Evolutionary conservation across 495 filamentous ascomycete genomes (phyloP).

Genomic region (Aspergillus leporis): DNA sequence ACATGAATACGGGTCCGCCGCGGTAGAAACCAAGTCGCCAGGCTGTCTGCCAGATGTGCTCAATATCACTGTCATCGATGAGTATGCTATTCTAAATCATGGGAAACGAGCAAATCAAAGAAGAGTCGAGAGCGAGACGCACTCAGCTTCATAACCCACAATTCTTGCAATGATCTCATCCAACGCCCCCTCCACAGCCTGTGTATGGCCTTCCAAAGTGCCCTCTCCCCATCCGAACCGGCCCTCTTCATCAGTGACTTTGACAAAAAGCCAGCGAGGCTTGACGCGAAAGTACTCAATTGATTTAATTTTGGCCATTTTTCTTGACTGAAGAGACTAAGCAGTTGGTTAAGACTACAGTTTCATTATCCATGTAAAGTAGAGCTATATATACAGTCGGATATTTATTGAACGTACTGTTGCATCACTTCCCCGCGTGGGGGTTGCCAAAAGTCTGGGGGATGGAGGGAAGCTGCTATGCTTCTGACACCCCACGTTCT

Average conservation of each 20-base stretch:
- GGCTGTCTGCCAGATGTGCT: slow-evolving; percentile 76
- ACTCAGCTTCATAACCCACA: slow-evolving; percentile 78
- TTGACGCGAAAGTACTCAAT: slow-evolving; percentile 80
- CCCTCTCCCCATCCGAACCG: slow-evolving; percentile 79
- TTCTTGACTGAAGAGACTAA: background rate
- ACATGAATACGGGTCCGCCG: slow-evolving; percentile 84
- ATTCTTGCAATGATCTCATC: slow-evolving; percentile 66
- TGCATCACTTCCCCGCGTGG: slow-evolving; percentile 13
- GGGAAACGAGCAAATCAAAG: background rate
- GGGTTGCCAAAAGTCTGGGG: background rate
- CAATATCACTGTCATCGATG: slow-evolving; percentile 62
- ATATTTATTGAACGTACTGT: background rate
- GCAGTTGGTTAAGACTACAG: background rate
- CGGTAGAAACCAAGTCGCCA: slow-evolving; percentile 78
- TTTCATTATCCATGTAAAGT: background rate
- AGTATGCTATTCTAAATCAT: background rate
- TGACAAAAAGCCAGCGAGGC: slow-evolving; percentile 82
- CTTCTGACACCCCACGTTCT: background rate
- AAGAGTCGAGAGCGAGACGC: slow-evolving; percentile 20
- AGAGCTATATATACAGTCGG: background rate
- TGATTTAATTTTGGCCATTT: slow-evolving; percentile 68
- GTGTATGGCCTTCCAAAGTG: slow-evolving; percentile 74
- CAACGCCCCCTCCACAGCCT: slow-evolving; percentile 78
- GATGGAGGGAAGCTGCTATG: background rate
- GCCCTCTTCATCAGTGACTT: slow-evolving; percentile 66